Conservation (phyloP, 225 moss, liverwort and hornwort species). For the Neckera pumila region DNA sequence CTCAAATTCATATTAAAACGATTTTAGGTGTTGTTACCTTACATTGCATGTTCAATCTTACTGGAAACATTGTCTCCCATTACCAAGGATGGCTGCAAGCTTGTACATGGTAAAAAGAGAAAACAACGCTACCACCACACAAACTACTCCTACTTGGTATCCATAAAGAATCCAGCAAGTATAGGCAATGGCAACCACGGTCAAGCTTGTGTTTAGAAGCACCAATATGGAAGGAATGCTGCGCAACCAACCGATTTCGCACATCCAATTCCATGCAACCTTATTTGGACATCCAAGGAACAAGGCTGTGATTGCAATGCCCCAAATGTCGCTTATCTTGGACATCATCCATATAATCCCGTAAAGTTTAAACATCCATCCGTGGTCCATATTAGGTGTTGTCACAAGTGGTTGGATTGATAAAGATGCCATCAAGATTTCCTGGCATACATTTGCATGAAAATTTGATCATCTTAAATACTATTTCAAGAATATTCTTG, state of each 20-base stretch:
- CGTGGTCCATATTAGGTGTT: neutral
- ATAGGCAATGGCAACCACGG: neutral
- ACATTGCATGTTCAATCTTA: too few relatives aligned
- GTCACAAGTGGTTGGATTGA: neutral
- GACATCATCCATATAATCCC: neutral
- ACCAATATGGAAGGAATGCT: neutral
- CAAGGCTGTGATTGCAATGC: neutral
- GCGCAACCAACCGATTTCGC: neutral
- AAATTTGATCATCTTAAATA: neutral
- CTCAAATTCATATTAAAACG: accelerated
- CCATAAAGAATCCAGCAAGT: neutral
- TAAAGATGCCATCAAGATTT: neutral
- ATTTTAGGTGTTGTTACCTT: too few relatives aligned
- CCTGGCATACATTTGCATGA: neutral
- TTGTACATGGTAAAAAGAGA: accelerated
- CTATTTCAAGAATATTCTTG: accelerated
- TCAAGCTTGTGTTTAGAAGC: neutral
- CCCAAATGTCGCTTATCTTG: neutral
- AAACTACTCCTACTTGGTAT: neutral
- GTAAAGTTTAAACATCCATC: neutral
- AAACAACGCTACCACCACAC: too few relatives aligned
- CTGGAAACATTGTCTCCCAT: too few relatives aligned
- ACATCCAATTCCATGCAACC: neutral
- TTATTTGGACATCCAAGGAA: neutral
- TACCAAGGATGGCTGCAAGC: accelerated